These are phyloP conservation scores for Meripilus lineatus DNA, from an alignment of 1,284 basidiomycete species.

Conservation along the genomic window DNA sequence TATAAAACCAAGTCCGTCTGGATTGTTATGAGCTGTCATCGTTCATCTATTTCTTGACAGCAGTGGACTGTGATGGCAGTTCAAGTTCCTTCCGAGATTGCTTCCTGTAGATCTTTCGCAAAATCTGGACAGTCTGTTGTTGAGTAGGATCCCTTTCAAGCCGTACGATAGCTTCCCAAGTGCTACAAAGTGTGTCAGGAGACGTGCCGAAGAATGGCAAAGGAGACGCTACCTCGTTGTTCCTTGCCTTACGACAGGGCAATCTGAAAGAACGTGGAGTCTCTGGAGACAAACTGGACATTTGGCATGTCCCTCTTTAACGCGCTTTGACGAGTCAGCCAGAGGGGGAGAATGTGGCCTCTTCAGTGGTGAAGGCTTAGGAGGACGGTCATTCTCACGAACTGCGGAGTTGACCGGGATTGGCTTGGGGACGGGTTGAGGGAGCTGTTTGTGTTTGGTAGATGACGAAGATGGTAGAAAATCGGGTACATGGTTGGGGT, in stretches of 20 bases:
- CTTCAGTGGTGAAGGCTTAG: conserved; percentile 25
- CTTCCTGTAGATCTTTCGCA: conserved; percentile 42
- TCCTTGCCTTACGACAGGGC: conserved; percentile 46
- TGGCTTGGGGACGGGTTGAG: not conserved
- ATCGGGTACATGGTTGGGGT: not conserved
- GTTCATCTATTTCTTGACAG: too few species aligned
- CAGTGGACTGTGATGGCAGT: too few species aligned
- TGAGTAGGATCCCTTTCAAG: conserved; percentile 40
- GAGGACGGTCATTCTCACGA: not conserved
- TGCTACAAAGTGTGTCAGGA: conserved; percentile 26
- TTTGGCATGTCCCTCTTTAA: conserved; percentile 7
- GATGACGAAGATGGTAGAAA: not conserved
- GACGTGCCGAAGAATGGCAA: conserved; percentile 7
- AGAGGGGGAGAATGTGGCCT: too few species aligned
- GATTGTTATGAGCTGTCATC: too few species aligned
- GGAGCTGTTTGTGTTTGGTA: not conserved
- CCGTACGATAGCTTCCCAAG: conserved; percentile 41
- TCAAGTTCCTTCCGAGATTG: conserved; percentile 24
- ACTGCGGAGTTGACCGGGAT: not conserved
- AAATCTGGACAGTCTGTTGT: conserved; percentile 31
- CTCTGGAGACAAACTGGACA: conserved; percentile 44
- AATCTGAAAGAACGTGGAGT: conserved; percentile 45
- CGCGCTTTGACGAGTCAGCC: too few species aligned
- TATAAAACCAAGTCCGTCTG: too few species aligned
- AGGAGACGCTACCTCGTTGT: conserved; percentile 38